A percentile compares a stretch with the other conserved stretches of the same genome.
Evolutionary conservation across 352 stramenopile genomes (phyloP).

Genomic region (Phytophthora rubi): DNA sequence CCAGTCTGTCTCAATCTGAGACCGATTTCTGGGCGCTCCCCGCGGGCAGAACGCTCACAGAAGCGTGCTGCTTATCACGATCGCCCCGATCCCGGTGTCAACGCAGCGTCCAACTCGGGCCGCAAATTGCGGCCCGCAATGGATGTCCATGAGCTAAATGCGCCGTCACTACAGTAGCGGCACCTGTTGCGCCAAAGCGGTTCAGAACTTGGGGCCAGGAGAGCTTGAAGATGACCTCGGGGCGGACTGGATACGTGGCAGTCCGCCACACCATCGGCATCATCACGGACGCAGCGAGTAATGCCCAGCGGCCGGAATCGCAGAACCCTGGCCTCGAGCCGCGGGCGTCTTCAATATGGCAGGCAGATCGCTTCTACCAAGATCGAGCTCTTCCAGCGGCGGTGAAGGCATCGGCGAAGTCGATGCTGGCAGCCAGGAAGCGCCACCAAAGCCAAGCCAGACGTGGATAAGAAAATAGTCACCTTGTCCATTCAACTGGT

Average conservation of each 20-base stretch:
- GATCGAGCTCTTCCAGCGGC: neutral
- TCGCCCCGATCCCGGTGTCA: neutral
- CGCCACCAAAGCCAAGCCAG: neutral
- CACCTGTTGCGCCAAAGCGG: neutral
- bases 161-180: neutral
- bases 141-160: neutral
- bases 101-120: neutral
- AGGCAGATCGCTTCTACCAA: neutral
- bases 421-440: neutral
- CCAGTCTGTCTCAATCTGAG: constrained; percentile 32
- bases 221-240: neutral
- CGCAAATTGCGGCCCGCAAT: neutral
- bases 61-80: constrained; percentile 28
- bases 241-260: neutral
- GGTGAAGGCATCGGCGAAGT: neutral
- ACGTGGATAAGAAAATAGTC: neutral
- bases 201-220: neutral
- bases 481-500: neutral
- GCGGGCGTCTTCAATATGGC: neutral
- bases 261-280: neutral
- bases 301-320: neutral
- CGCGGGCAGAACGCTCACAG: constrained; percentile 26
- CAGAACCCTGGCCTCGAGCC: neutral
- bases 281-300: constrained; percentile 1
- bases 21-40: constrained; percentile 7